Conservation (phyloP, 139 green algal genomes). For the Chlamydomonas asymmetrica region DNA sequence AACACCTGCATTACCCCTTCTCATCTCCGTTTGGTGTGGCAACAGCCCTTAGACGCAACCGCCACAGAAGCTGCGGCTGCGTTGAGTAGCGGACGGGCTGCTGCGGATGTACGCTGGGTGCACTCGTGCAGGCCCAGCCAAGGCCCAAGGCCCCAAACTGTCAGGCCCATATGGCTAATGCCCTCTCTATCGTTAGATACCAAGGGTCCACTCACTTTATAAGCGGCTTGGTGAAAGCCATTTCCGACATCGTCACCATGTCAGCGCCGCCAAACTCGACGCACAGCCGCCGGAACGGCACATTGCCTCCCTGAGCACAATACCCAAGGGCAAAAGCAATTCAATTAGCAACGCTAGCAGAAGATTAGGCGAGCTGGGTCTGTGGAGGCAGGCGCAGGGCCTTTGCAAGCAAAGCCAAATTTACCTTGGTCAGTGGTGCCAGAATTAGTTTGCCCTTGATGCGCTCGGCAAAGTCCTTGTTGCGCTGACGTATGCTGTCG, state of each 20-base stretch:
- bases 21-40: too few relatives aligned
- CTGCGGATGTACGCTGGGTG: too few relatives aligned
- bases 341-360: too few relatives aligned
- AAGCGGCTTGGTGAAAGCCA: conserved; percentile 72
- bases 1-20: too few relatives aligned
- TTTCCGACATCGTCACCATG: conserved; percentile 77
- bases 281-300: conserved; percentile 80
- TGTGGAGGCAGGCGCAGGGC: neutral
- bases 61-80: too few relatives aligned
- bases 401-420: neutral
- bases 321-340: too few relatives aligned
- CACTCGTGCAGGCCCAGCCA: neutral
- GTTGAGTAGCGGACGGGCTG: too few relatives aligned
- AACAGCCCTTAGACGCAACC: too few relatives aligned
- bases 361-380: neutral
- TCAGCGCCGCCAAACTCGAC: conserved; percentile 57
- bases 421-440: conserved; percentile 61
- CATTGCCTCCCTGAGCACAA: conserved; percentile 53
- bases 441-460: conserved; percentile 63
- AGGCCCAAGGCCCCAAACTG: too few relatives aligned
- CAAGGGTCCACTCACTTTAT: conserved; percentile 38
- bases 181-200: too few relatives aligned
- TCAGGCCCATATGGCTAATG: too few relatives aligned
- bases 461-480: conserved; percentile 37
- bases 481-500: conserved; percentile 36